Evolutionary conservation across 2,329 filamentous ascomycete species (phyloP).

Genomic region (Ophiognomonia clavigignenti-juglandacearum): DNA sequence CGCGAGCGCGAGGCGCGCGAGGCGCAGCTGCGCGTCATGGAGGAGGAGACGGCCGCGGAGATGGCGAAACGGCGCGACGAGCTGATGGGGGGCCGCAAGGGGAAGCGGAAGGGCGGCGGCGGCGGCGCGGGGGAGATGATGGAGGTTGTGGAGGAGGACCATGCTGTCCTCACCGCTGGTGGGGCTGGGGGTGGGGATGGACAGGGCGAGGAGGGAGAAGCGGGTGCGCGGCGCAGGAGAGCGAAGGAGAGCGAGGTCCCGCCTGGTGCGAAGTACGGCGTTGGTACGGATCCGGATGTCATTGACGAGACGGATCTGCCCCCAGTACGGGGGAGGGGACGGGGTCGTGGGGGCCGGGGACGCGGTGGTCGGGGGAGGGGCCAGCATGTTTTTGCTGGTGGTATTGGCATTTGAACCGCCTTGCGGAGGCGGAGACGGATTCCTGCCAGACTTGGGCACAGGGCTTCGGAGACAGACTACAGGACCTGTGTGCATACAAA

Average conservation of each 20-base stretch:
- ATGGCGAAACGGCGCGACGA: conserved; percentile 44
- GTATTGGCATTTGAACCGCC: conserved; percentile 17
- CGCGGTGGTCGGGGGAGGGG: conserved; percentile 10
- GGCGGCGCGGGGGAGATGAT: conserved; percentile 13
- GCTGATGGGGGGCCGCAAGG: conserved; percentile 34
- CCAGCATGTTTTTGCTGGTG: conserved; percentile 11
- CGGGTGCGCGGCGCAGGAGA: not conserved
- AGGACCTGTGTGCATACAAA: no score
- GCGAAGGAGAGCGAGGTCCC: not conserved
- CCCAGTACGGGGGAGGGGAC: conserved; percentile 2
- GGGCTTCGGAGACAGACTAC: no score
- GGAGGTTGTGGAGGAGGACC: conserved; percentile 1
- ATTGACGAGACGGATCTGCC: conserved; percentile 20
- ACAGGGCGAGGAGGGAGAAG: not conserved
- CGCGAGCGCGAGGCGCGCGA: conserved; percentile 38
- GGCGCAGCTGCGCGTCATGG: conserved; percentile 38
- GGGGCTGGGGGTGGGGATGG: not conserved
- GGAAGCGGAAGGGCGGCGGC: conserved; percentile 28
- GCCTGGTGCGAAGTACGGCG: conserved; percentile 10
- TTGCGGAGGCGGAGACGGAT: no score
- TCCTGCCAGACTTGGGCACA: no score
- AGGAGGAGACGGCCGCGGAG: conserved; percentile 43
- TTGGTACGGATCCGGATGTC: conserved; percentile 16
- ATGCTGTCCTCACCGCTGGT: not conserved
- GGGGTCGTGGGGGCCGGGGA: conserved; percentile 11